These are phyloP conservation scores for Malania oleifera DNA, from an alignment of 164 flowering plant genomes.

Conservation along the genomic window DNA sequence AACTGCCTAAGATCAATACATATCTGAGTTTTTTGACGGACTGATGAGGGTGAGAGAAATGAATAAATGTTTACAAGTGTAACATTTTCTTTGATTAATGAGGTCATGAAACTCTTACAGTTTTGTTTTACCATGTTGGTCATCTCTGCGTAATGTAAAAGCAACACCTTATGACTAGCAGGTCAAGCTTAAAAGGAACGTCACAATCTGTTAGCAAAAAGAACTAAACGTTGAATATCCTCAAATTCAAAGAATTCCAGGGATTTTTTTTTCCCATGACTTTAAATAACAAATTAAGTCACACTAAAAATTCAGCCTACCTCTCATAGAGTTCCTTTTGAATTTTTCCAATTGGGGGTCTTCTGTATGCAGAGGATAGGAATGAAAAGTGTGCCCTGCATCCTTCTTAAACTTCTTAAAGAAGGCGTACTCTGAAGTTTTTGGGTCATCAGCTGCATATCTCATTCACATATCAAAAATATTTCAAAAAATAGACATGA, in stretches of 20 bases:
- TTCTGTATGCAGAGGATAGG: conserved; percentile 20
- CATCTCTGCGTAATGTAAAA: conserved; percentile 19
- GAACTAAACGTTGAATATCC: too few relatives aligned
- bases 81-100: conserved; percentile 17
- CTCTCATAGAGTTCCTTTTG: conserved; percentile 18
- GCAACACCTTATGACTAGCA: not conserved
- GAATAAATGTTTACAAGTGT: conserved; percentile 21
- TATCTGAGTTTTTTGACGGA: conserved; percentile 25
- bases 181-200: not conserved
- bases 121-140: conserved; percentile 11
- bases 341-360: conserved; percentile 15
- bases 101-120: conserved; percentile 14
- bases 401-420: conserved; percentile 51
- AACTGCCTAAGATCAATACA: too few relatives aligned
- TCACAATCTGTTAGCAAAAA: not conserved
- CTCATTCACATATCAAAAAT: conserved; percentile 7
- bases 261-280: too few relatives aligned
- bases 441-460: conserved; percentile 45
- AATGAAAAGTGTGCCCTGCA: conserved; percentile 15
- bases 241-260: too few relatives aligned
- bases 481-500: not conserved
- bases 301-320: conserved; percentile 16
- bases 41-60: conserved; percentile 16
- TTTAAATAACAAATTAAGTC: too few relatives aligned
- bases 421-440: conserved; percentile 73